Base-by-base conservation (phyloP, 768 basidiomycete genomes). In the Mycena chlorophos region DNA sequence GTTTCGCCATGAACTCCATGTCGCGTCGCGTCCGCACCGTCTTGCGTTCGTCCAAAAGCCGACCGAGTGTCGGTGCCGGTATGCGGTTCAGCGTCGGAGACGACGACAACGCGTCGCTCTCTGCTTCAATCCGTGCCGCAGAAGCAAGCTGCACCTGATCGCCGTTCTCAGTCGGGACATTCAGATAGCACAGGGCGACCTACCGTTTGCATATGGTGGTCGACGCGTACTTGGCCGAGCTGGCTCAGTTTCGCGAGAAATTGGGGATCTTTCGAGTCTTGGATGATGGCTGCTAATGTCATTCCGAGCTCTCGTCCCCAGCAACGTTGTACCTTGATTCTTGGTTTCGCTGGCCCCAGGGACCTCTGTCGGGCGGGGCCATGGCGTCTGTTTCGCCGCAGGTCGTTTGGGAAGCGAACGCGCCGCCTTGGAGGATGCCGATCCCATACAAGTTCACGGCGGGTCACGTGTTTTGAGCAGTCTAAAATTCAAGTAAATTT, bases 221-320 rank as follows among this genome's bases (percentile, higher is more conserved):
- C 82, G 13, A 92, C 88, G 28, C 73, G 75, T 22, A 91, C 90
- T 13, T 81, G 83, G 1, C 89, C 89, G 2, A 93, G 73, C 31
- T 69, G 74, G 60, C 61, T 80, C 48, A 94, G 70, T 61, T 88
- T 90, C 30, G 80, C 75, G 62, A 88, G 67, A 49, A 92, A 81
- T 25, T 90, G 81, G 1, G 88, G 87, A 63, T 94, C 89, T 52
- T 73, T 75, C n/a, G 82, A 78, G 61, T 93, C 89, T 51, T 65
- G 71, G 52, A 82, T 75, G 62, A 89, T 84, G 6, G 73, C 88
- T 89, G 60, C 40, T 39, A 40, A 30, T 29, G 19, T 14, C 26
- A 8, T 13, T 34, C 49, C 34, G 56, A 42, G 46, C 28, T 37
- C 10, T 20, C 22, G 17, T 30, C 31, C 51, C 43, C 55, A 47